These are phyloP conservation scores for Leucosporidium creatinivorum DNA, from an alignment of 768 basidiomycete species.

Conservation along the genomic window DNA sequence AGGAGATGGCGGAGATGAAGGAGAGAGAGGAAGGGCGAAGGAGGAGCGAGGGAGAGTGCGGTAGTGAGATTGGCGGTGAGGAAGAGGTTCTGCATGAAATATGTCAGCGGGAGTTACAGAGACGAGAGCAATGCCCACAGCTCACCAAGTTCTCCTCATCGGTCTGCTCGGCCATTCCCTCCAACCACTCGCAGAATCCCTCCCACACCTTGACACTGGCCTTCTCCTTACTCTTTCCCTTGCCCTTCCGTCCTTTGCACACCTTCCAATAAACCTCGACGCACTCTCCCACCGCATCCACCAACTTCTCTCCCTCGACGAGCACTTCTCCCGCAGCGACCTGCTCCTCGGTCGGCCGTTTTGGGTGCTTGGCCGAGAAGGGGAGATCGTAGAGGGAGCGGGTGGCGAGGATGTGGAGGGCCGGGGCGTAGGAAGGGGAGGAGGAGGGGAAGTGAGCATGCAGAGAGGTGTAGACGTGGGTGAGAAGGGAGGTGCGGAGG, in stretches of 20 bases:
- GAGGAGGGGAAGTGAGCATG: constrained; percentile 31
- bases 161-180: constrained; percentile 38
- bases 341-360: constrained; percentile 41
- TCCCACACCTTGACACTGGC: constrained; percentile 40
- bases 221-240: constrained; percentile 28
- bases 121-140: background rate
- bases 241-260: constrained; percentile 25
- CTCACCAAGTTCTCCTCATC: constrained; percentile 40
- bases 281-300: constrained; percentile 51
- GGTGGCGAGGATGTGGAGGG: constrained; percentile 23
- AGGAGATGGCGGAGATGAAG: constrained; percentile 23
- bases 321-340: constrained; percentile 44
- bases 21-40: constrained; percentile 21
- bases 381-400: constrained; percentile 28
- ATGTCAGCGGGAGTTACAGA: rapidly evolving
- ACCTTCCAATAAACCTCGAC: constrained; percentile 50
- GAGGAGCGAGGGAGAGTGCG: constrained; percentile 11
- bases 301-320: constrained; percentile 50
- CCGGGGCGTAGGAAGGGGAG: constrained; percentile 15
- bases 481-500: constrained; percentile 46
- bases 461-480: constrained; percentile 48
- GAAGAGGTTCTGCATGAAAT: constrained; percentile 14
- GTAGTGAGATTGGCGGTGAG: constrained; percentile 20
- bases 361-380: constrained; percentile 19
- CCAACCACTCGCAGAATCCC: constrained; percentile 49